These are phyloP conservation scores for Arxiozyma telluris DNA, from an alignment of 1,139 yeast species.

Conservation along the genomic window DNA sequence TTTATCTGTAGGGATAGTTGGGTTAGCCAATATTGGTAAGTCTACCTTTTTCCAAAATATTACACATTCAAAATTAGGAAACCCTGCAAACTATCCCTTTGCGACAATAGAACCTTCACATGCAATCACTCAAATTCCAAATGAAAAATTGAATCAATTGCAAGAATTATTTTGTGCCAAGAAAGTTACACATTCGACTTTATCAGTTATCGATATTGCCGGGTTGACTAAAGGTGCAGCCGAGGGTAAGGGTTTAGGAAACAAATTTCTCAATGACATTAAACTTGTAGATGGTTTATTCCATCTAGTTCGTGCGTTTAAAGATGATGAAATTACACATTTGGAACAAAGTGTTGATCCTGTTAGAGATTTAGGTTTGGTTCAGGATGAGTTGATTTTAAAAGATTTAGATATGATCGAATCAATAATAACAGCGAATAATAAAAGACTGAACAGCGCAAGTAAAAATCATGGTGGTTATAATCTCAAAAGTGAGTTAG, in stretches of 20 bases:
- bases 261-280: constrained; percentile 62
- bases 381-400: constrained; percentile 61
- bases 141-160: constrained; percentile 40
- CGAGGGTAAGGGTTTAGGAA: constrained; percentile 69
- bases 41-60: constrained; percentile 61
- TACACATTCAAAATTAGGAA: constrained; percentile 61
- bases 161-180: constrained; percentile 41
- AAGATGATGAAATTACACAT: constrained; percentile 61
- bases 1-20: constrained; percentile 46
- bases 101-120: constrained; percentile 73
- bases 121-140: constrained; percentile 51
- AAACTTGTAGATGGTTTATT: constrained; percentile 66
- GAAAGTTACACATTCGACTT: constrained; percentile 45
- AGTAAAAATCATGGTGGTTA: constrained; percentile 30
- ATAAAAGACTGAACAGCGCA: constrained; percentile 26
- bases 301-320: constrained; percentile 62
- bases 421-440: constrained; percentile 40
- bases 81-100: constrained; percentile 73
- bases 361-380: constrained; percentile 55
- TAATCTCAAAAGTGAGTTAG: constrained; percentile 39
- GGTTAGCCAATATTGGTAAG: constrained; percentile 71
- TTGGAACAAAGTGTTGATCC: constrained; percentile 59
- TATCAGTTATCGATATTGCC: constrained; percentile 64
- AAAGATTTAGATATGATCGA: constrained; percentile 65
- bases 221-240: constrained; percentile 69